phyloP scores from a whole-genome alignment of 805 yeast species.

The Myxozyma monticola region DNA sequence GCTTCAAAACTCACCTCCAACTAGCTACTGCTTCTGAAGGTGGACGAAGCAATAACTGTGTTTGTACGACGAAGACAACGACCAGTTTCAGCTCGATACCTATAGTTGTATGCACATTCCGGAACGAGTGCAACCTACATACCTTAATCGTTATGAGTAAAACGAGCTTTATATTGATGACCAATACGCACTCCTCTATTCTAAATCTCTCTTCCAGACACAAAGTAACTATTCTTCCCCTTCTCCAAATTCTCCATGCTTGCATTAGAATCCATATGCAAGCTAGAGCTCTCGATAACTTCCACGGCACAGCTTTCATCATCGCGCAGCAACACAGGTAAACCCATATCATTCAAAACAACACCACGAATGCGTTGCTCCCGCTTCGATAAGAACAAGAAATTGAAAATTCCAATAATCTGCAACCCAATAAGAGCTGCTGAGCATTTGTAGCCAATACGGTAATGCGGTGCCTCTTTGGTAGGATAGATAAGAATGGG shows the following conservation, averaged over 20 bases:
- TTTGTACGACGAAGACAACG: no score
- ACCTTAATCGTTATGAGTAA: no score
- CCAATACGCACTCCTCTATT: no score
- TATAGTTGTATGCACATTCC: no score
- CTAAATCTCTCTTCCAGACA: neutral
- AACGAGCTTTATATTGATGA: no score
- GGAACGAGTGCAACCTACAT: no score
- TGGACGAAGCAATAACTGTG: no score
- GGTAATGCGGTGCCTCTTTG: slow-evolving; percentile 12
- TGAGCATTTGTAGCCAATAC: slow-evolving; percentile 3
- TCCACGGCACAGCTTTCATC: neutral
- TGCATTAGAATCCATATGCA: neutral
- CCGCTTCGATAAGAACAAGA: slow-evolving; percentile 10
- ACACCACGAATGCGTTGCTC: slow-evolving; percentile 1
- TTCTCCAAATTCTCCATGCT: neutral
- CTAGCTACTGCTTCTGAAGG: no score
- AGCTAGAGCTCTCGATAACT: neutral
- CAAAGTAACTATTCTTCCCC: neutral
- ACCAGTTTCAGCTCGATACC: no score
- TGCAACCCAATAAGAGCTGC: slow-evolving; percentile 3
- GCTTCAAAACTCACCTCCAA: no score
- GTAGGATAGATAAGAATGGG: slow-evolving; percentile 13
- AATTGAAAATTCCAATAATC: slow-evolving; percentile 1
- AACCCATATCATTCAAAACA: slow-evolving; percentile 17
- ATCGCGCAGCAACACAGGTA: neutral